Evolutionary conservation across 345 rosid species (phyloP).

Genomic region (Populus deltoides): DNA sequence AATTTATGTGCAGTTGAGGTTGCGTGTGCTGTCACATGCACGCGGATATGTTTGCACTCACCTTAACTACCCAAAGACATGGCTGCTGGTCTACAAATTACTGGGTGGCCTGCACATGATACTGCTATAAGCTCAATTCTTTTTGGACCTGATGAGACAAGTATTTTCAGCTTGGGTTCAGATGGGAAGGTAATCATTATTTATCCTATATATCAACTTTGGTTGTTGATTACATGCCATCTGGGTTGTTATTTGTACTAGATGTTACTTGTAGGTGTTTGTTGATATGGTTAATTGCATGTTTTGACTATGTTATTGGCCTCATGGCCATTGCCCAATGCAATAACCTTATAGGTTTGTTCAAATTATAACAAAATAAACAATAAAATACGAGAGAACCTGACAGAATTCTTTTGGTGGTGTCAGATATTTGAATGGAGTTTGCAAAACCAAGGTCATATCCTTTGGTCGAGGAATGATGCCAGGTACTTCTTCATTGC

Average conservation of each 20-base stretch:
- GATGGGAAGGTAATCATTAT: constrained; percentile 54
- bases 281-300: not conserved
- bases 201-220: not conserved
- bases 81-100: constrained; percentile 71
- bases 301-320: too few species aligned
- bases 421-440: constrained; percentile 71
- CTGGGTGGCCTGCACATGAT: constrained; percentile 85
- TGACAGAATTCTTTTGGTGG: not conserved
- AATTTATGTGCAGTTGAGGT: not conserved
- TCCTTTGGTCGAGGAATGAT: constrained; percentile 66
- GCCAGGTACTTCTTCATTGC: constrained; percentile 38
- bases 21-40: not conserved
- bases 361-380: not conserved
- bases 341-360: not conserved
- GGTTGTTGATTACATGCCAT: not conserved
- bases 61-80: constrained; percentile 62
- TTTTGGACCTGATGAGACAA: constrained; percentile 69
- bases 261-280: not conserved
- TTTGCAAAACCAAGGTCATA: constrained; percentile 69
- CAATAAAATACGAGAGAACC: too few species aligned
- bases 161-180: constrained; percentile 66
- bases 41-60: not conserved
- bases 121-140: constrained; percentile 60
- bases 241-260: not conserved
- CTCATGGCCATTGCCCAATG: too few species aligned